Evolutionary conservation across 371 early-diverging fungal genomes (phyloP).

Genomic region (Phascolomyces articulosus): DNA sequence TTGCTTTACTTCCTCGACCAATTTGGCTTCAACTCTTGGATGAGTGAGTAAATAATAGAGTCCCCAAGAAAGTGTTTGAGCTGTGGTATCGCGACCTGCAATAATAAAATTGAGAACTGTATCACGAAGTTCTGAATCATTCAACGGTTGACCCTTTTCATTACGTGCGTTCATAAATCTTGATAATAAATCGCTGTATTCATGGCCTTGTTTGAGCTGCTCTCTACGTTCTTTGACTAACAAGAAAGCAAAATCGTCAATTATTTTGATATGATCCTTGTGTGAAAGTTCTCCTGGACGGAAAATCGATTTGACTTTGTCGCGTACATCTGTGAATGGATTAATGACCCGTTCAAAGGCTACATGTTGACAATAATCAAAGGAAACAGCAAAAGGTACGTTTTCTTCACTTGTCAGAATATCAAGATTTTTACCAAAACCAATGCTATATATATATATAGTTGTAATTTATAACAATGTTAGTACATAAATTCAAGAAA

Average conservation of each 20-base stretch:
- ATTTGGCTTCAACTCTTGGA: slow-evolving; percentile 51
- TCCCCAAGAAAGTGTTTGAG: slow-evolving; percentile 74
- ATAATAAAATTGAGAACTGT: slow-evolving; percentile 73
- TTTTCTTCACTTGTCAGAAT: slow-evolving; percentile 25
- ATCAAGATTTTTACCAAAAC: neutral
- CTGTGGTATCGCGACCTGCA: slow-evolving; percentile 68
- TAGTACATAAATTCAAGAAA: no score
- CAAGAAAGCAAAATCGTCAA: slow-evolving; percentile 51
- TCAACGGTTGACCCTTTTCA: slow-evolving; percentile 52
- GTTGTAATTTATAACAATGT: no score
- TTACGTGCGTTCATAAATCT: slow-evolving; percentile 62
- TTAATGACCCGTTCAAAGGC: slow-evolving; percentile 51
- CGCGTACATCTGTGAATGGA: slow-evolving; percentile 52
- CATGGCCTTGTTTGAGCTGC: slow-evolving; percentile 42
- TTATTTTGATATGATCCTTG: slow-evolving; percentile 52
- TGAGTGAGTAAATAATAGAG: slow-evolving; percentile 49
- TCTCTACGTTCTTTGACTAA: slow-evolving; percentile 45
- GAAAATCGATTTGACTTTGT: slow-evolving; percentile 41
- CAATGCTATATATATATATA: slow-evolving; percentile 36
- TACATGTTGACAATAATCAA: slow-evolving; percentile 46
- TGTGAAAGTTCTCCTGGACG: slow-evolving; percentile 68
- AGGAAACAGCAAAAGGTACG: slow-evolving; percentile 50
- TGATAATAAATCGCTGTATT: slow-evolving; percentile 58
- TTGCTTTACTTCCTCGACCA: slow-evolving; percentile 60
- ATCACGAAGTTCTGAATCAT: slow-evolving; percentile 61